Percentiles rank a stretch among this genome's conserved stretches.
These are phyloP conservation scores for Monosporozyma aerobia DNA, from an alignment of 805 yeast genomes.

Conservation along the genomic window DNA sequence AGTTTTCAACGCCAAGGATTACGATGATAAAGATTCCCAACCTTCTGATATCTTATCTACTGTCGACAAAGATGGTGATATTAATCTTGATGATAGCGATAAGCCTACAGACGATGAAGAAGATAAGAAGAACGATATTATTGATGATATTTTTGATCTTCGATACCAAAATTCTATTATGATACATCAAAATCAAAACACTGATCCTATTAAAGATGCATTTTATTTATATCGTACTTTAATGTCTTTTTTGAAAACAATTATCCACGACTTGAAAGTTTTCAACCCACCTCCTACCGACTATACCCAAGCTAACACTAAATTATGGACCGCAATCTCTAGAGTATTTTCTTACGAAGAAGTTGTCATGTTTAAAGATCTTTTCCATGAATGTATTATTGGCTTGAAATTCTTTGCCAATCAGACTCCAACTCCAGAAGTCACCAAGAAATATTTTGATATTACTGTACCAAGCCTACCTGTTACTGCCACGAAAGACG, in stretches of 20 bases:
- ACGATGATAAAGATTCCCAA: slow-evolving; percentile 12
- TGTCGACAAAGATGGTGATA: slow-evolving; percentile 8
- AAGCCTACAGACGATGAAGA: slow-evolving; percentile 5
- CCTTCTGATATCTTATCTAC: not conserved
- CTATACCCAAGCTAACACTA: slow-evolving; percentile 42
- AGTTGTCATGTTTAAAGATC: slow-evolving; percentile 58
- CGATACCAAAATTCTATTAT: not conserved
- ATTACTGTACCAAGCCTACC: slow-evolving; percentile 76
- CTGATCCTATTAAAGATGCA: slow-evolving; percentile 77
- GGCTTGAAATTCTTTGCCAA: slow-evolving; percentile 71
- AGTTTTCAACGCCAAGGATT: slow-evolving; percentile 25
- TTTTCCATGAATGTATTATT: slow-evolving; percentile 76
- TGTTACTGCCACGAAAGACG: slow-evolving; percentile 82
- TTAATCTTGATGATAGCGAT: slow-evolving; percentile 9
- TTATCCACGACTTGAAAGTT: slow-evolving; percentile 77
- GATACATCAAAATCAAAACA: slow-evolving; percentile 34
- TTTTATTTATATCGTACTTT: slow-evolving; percentile 79
- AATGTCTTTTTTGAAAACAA: slow-evolving; percentile 82
- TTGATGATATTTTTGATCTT: slow-evolving; percentile 38
- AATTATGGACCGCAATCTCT: slow-evolving; percentile 78
- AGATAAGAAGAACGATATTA: slow-evolving; percentile 8
- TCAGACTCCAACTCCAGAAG: slow-evolving; percentile 23
- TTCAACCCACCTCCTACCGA: slow-evolving; percentile 74
- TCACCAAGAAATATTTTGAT: slow-evolving; percentile 38
- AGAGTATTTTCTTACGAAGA: slow-evolving; percentile 80